Conservation (phyloP, 345 rosid genomes). For the Clarkia xantiana region DNA sequence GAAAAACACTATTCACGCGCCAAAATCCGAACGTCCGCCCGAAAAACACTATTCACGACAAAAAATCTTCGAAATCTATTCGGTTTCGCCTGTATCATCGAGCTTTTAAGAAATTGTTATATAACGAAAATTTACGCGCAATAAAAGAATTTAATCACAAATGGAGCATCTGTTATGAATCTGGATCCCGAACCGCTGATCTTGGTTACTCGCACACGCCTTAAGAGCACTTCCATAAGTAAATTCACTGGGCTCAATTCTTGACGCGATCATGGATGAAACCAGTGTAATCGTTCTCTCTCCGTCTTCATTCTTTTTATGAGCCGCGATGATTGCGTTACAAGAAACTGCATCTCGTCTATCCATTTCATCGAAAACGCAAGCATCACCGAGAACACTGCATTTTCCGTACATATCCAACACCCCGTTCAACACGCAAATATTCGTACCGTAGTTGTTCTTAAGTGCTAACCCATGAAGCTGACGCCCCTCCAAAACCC, state of each 20-base stretch:
- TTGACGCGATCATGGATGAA: constrained; percentile 45
- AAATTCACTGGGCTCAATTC: constrained; percentile 71
- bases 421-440: constrained; percentile 69
- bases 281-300: constrained; percentile 42
- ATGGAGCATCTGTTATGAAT: constrained; percentile 28
- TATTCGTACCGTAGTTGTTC: constrained; percentile 25
- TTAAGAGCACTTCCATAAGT: constrained; percentile 87
- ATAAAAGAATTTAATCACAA: too few relatives aligned
- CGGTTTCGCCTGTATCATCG: too few relatives aligned
- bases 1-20: too few relatives aligned
- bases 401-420: constrained; percentile 93
- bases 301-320: constrained; percentile 59
- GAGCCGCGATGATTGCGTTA: constrained; percentile 82
- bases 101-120: too few relatives aligned
- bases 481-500: constrained; percentile 58
- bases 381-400: constrained; percentile 56
- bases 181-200: constrained; percentile 49
- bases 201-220: constrained; percentile 54
- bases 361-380: constrained; percentile 57
- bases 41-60: too few relatives aligned
- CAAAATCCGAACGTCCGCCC: too few relatives aligned
- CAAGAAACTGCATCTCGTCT: constrained; percentile 74
- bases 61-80: too few relatives aligned
- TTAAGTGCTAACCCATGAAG: constrained; percentile 51
- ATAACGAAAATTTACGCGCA: too few relatives aligned